phyloP scores from a whole-genome alignment of 805 yeast species.

The Pichia nanzhaoensis region DNA sequence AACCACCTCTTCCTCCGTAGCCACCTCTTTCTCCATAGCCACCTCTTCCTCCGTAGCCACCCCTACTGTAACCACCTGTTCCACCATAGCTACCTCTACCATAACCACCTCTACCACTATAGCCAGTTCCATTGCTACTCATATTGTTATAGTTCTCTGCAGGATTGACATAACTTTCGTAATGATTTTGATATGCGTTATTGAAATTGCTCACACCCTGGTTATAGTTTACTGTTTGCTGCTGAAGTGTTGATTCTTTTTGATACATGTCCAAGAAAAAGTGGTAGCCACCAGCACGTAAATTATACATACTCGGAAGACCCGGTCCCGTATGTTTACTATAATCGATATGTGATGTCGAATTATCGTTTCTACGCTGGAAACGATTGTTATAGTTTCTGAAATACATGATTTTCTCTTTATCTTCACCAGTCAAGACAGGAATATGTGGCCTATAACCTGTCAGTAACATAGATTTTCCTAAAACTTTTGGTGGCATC shows the following conservation, averaged over 20 bases:
- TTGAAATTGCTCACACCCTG: conserved; percentile 13
- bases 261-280: conserved; percentile 34
- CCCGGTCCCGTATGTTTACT: conserved; percentile 45
- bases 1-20: not conserved
- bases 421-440: conserved; percentile 63
- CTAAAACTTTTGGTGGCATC: conserved; percentile 52
- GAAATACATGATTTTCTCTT: conserved; percentile 50
- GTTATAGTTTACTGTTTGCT: conserved; percentile 16
- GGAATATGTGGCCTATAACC: conserved; percentile 63
- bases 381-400: conserved; percentile 19
- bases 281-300: conserved; percentile 47
- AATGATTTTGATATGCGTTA: conserved; percentile 19
- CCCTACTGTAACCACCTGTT: not conserved
- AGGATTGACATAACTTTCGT: conserved; percentile 15
- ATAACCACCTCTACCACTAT: conserved; percentile 6
- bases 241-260: conserved; percentile 23
- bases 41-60: conserved; percentile 7
- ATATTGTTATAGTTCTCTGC: conserved; percentile 13
- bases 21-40: conserved; percentile 6
- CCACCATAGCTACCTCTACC: conserved; percentile 6
- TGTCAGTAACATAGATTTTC: conserved; percentile 78
- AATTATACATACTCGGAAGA: conserved; percentile 36
- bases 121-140: not conserved
- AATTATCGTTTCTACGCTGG: conserved; percentile 19
- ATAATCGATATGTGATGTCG: conserved; percentile 27